These are phyloP conservation scores for Sugiyamaella neomexicana DNA, from an alignment of 1,139 yeast species.

Conservation along the genomic window DNA sequence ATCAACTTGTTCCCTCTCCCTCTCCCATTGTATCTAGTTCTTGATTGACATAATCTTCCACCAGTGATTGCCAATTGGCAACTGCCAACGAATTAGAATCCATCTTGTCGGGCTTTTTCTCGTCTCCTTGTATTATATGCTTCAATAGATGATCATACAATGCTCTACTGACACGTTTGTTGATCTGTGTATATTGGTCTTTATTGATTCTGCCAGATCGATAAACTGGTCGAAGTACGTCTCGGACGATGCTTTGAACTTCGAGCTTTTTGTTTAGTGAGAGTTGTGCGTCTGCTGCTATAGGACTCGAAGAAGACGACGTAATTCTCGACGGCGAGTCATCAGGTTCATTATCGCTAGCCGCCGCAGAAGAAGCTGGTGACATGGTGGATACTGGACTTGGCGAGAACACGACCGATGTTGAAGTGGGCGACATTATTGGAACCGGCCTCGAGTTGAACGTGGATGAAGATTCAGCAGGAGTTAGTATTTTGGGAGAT, in stretches of 20 bases:
- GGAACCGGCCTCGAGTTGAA: conserved; percentile 1
- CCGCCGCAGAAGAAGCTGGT: conserved; percentile 10
- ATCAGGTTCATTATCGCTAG: conserved; percentile 10
- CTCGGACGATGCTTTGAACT: conserved; percentile 56
- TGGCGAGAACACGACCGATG: conserved; percentile 8
- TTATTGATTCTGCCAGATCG: conserved; percentile 43
- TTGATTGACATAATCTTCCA: conserved; percentile 22
- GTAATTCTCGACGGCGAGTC: conserved; percentile 7
- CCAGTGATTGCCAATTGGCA: conserved; percentile 16
- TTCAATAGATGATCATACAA: conserved; percentile 37
- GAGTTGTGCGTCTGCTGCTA: conserved; percentile 30
- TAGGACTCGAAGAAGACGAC: conserved; percentile 14
- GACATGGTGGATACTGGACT: conserved; percentile 18
- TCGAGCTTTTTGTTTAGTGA: conserved; percentile 49
- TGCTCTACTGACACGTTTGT: conserved; percentile 46
- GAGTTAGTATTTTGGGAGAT: conserved; percentile 14
- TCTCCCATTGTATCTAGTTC: conserved; percentile 20
- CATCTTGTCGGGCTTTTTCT: background rate
- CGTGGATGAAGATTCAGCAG: background rate
- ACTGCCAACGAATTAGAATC: background rate
- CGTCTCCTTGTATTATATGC: conserved; percentile 2
- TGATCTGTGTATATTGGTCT: conserved; percentile 50
- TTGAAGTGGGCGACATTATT: conserved; percentile 11
- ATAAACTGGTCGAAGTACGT: conserved; percentile 52
- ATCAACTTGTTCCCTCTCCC: background rate